phyloP scores from a whole-genome alignment of 225 moss, liverwort and hornwort genomes.

The Antitrichia curtipendula region DNA sequence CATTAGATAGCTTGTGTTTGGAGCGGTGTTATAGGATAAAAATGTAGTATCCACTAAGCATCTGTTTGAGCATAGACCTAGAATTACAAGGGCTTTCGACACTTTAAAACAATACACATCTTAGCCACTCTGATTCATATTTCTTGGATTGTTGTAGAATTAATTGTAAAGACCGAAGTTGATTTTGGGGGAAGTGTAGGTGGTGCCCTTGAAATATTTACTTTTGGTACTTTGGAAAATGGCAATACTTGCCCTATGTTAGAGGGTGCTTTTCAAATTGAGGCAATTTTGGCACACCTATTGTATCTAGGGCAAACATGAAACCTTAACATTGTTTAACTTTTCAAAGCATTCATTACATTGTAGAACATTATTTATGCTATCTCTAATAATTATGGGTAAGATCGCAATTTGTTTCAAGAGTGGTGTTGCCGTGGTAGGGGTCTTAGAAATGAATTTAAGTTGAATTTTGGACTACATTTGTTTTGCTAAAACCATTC shows the following conservation, averaged over 20 bases:
- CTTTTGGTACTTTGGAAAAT: background rate
- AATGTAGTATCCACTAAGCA: too few relatives aligned
- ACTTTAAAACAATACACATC: too few relatives aligned
- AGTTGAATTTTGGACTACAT: background rate
- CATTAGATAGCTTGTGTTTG: background rate
- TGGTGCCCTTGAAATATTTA: background rate
- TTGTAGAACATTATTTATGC: fast-evolving
- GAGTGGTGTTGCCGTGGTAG: background rate
- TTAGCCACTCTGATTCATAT: background rate
- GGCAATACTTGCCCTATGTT: too few relatives aligned
- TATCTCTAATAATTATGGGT: fast-evolving
- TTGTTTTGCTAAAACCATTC: background rate
- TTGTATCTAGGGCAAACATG: background rate
- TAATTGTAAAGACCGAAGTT: background rate
- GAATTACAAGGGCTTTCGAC: too few relatives aligned
- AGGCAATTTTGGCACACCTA: fast-evolving
- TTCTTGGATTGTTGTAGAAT: background rate
- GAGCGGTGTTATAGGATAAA: fast-evolving
- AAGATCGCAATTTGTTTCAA: background rate
- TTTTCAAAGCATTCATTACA: background rate
- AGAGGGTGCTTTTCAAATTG: background rate
- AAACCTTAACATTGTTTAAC: background rate
- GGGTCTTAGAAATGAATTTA: background rate
- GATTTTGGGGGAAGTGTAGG: fast-evolving
- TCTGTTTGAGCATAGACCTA: too few relatives aligned